Evolutionary conservation across 2,329 filamentous ascomycete species (phyloP), one percentile per base, ranked within the genome.

Genomic region (Alternaria viburni): DNA sequence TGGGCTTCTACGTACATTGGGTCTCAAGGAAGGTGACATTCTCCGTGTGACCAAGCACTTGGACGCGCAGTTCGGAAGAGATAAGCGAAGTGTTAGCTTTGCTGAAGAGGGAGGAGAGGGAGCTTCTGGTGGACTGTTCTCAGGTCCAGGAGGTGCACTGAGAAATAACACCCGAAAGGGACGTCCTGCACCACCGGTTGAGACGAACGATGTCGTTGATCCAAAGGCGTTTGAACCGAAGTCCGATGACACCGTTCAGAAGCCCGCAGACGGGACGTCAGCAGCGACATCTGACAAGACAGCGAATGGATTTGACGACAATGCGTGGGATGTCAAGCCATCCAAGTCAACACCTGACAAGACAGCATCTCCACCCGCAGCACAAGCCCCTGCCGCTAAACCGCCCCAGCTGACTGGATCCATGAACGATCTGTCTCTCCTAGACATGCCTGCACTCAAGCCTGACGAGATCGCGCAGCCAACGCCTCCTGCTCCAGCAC

Each of bases 281-380:
- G 80, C 80, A 9, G 83, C 88, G 41, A 78, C 82, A 41, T 83
- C 78, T 41, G 72, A 86, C 41, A 85, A 87, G 62, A 82, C 83
- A 54, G 80, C 80, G 45, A 83, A 85, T 62, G 93, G 93, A 3
- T 98, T 98, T 74, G 96, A 99, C 55, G 96, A 98, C 75, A 93
- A 98, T 83, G 96, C 96, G 9, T 99, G 96, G 96, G 93, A 96
- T 74, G 91, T 97, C 54, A 97, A 97, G 82, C 92, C 93, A 17
- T 87, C 91, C 13, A 91, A 89, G 4, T 67, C 81, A 47, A 66
- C 77, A 62, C 69, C 81, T 51, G 71, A 84, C 21, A 68, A 82
- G 69, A 64, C 80, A 46, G 68, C 81, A 32, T 71, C 82, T 49
- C 76, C 84, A 32, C 69, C 80, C 45, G 68, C 84, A 51, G 76